Base-by-base conservation (phyloP, 805 yeast species). In the Metschnikowia cubensis region DNA sequence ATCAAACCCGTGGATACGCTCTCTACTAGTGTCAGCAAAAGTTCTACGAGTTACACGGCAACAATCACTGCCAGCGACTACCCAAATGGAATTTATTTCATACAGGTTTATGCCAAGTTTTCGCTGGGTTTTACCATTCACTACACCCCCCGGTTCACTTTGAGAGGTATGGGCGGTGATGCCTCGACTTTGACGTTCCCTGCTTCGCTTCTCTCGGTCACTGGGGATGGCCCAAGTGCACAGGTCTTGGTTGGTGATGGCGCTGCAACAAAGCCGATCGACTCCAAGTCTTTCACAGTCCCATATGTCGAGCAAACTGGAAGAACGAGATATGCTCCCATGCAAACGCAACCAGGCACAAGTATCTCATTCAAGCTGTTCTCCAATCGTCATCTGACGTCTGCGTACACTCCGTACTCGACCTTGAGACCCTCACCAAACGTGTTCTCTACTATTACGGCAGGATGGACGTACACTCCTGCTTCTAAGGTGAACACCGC, bases 281-380 rank as follows among this genome's bases (percentile, higher is more conserved):
- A 69, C 58, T 60, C 74, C 1, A 67, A 64, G 11, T 83, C 89
- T 2, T 85, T 85, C 65, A 63, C 84, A 2, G 70, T 90, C 6
- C 78, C 95, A 2, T 92, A 91, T 69, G 79, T 88, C 2, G 55
- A 59, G 59, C 98, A 92, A 70, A 85, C 94, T 0, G 96, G 96
- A 31, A 67, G 58, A 18, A 81, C 87, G 8, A 79, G 91, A 59
- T 88, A 70, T 66, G 97, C 98, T 1, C 97, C 97, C 47, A 89
- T 90, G 96, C 97, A 91, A 70, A 65, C 75, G 51, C 96, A 89
- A 68, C 97, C 99, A 5, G 87, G 85, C 3, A 61, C 86, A 1
- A 70, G 69, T 8, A 80, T 89, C 22, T 87, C 96, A 0, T 80
- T 74, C 35, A 75, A 85, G 8, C 68, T 84, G 3, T 85, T 91